Evolutionary conservation across 371 early-diverging fungal species (phyloP), one percentile per base, ranked within the genome.

Genomic region (Polyrhizophydium stewartii): DNA sequence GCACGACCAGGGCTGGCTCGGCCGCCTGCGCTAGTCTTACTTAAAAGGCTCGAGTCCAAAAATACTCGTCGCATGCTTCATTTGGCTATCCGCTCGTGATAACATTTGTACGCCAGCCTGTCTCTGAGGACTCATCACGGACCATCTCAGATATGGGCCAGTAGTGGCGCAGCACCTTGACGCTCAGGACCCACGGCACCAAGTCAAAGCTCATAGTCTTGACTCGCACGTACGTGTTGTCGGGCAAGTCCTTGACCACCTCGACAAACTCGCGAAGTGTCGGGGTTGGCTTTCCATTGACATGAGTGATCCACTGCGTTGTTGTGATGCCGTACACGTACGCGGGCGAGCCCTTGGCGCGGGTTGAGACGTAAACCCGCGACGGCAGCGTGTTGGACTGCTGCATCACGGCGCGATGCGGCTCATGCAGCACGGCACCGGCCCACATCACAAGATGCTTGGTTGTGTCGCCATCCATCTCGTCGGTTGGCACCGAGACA

Each of bases 81-180:
- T n/a, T n/a, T n/a, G n/a, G n/a, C n/a, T n/a, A n/a, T n/a, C n/a
- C n/a, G n/a, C n/a, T n/a, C n/a, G n/a, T n/a, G n/a, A n/a, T n/a
- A n/a, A n/a, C n/a, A n/a, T n/a, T 43, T 43, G 16, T 47, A 3
- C 49, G 49, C 49, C 49, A 47, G 3, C 49, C 49, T 3, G 49
- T 47, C 22, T 22, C 28, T 6, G 22, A 12, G n/a, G 49, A 7
- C 22, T 3, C 3, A 16, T 47, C 49, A 16, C 49, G 49, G 10
- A 47, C 49, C 3, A 80, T 71, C 63, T 71, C 64, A 21, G 47
- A 51, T 3, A 77, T 82, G 27, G 85, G 88, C 84, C 86, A 92
- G 71, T 92, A 94, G 65, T 92, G 92, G 63, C 84, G 77, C 56
- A 86, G 84, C 56, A 85, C 85, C 76, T 92, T 92, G 68, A 92